Evolutionary conservation across 257 asterid genomes (phyloP), one percentile per base, ranked within the genome.

Genomic region (Gardenia jasminoides): DNA sequence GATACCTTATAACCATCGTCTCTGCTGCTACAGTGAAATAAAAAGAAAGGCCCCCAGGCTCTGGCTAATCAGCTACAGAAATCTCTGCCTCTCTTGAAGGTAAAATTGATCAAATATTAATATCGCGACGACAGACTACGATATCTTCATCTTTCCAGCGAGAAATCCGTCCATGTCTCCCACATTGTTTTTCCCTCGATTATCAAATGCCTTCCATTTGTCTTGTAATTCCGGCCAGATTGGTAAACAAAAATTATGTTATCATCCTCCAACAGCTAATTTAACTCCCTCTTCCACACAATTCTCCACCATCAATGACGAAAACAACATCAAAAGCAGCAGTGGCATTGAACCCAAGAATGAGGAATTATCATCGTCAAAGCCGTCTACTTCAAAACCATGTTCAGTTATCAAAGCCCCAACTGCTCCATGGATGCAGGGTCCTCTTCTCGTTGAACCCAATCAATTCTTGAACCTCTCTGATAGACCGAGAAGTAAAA

Each of bases 351-450:
- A 85, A 41, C 36, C 72, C 75, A 84, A 79, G 66, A 54, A 44
- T 67, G 78, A 77, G 70, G 87, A 79, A 58, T 69, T 59, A 68
- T 80, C 83, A 56, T 67, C 89, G 61, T 81, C 80, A 4, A 79
- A 80, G 76, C 65, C 87, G 65, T n/a, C 48, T 71, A 22, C 48
- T 82, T 73, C 86, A 17, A 78, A 70, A 80, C 83, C 88, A 70
- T 80, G 78, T 74, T 82, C 90, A 71, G 73, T 79, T 65, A 66
- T 87, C 76, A 90, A 88, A 86, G 94, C 91, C 7, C 98, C 94
- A 75, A 95, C 94, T 58, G 94, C 99, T 80, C 99, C 99, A 56
- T 93, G 99, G 99, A 93, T 93, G 96, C 89, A 80, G 82, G 89
- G 85, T 41, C 92, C 94, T 61, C 97, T 93, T 16, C 82, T 88